These are phyloP conservation scores for Eucalyptus sp. DNA, from an alignment of 345 rosid genomes.

Conservation along the genomic window DNA sequence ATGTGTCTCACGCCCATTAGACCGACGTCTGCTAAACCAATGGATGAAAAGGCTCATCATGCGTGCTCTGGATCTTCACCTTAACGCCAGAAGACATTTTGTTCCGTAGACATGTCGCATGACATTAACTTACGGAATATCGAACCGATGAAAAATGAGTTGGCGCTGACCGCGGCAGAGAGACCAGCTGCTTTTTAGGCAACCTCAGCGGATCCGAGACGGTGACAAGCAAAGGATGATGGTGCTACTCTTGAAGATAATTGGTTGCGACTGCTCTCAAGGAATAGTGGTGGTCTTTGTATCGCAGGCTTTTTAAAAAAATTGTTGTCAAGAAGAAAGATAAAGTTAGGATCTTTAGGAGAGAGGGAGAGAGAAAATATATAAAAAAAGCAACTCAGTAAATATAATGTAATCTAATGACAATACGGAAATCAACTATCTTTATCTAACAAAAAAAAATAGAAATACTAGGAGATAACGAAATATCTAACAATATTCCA, in stretches of 20 bases:
- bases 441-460: not conserved
- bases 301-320: not conserved
- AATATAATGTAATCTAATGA: not conserved
- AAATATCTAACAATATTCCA: fast-evolving
- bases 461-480: not conserved
- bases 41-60: not conserved
- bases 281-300: not conserved
- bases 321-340: not conserved
- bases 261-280: not conserved
- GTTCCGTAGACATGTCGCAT: not conserved
- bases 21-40: not conserved
- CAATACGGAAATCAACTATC: not conserved
- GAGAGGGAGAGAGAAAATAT: not conserved
- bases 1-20: not conserved
- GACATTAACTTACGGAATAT: not conserved
- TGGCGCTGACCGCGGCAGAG: not conserved
- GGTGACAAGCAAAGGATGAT: not conserved
- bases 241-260: not conserved
- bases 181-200: not conserved
- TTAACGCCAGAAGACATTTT: not conserved
- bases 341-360: not conserved
- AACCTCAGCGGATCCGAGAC: not conserved
- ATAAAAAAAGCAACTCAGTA: not conserved
- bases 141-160: not conserved
- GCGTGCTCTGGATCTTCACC: not conserved